Conservation (phyloP, 176 grass and related monocot species). For the Hyparrhenia diplandra region DNA sequence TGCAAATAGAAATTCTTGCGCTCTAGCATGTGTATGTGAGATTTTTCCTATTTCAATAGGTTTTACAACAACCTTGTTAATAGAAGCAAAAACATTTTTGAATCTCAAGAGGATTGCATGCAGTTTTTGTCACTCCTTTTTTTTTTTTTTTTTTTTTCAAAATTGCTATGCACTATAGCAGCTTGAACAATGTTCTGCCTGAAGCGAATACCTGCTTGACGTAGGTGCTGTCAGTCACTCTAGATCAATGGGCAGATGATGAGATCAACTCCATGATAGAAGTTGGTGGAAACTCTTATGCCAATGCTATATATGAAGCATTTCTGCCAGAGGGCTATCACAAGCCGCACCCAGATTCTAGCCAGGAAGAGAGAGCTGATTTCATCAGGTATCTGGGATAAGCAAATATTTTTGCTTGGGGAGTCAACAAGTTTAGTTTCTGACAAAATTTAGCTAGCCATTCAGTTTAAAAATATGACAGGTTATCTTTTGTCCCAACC, state of each 20-base stretch:
- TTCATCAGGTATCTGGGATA: slow-evolving; percentile 63
- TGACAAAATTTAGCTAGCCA: neutral
- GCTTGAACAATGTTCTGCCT: neutral
- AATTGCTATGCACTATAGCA: neutral
- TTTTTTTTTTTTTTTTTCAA: no score
- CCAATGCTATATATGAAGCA: slow-evolving; percentile 81
- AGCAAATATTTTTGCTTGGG: neutral
- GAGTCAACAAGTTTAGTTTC: slow-evolving; percentile 7
- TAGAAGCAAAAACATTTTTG: neutral
- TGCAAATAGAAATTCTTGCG: neutral
- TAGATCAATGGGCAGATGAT: slow-evolving; percentile 79
- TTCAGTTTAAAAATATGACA: neutral
- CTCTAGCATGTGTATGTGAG: neutral
- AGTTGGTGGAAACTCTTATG: slow-evolving; percentile 83
- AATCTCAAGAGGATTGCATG: neutral
- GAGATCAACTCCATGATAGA: slow-evolving; percentile 70
- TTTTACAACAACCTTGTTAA: neutral
- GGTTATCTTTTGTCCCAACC: neutral
- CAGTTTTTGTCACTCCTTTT: neutral
- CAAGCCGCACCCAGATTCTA: slow-evolving; percentile 60
- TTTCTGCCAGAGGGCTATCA: slow-evolving; percentile 63
- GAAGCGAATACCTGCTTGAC: neutral
- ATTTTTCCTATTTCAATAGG: neutral
- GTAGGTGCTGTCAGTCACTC: slow-evolving; percentile 64
- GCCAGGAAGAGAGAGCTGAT: slow-evolving; percentile 46